Base-by-base conservation (phyloP, 345 rosid species). In the Litchi chinensis region DNA sequence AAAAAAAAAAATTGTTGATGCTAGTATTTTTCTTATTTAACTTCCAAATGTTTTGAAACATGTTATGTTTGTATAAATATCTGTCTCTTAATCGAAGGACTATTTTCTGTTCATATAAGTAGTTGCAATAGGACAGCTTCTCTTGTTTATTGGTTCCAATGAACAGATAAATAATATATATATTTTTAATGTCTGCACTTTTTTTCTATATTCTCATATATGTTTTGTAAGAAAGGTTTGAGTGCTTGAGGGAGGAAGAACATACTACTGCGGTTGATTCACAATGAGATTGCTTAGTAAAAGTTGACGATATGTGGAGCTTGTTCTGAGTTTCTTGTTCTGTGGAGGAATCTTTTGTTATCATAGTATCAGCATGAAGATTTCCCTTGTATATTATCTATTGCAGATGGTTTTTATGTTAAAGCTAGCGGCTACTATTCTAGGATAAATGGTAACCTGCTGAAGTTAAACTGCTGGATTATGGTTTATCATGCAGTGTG, bases 41-140 rank as follows among this genome's bases (percentile, higher is more conserved):
- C 66, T n/a, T 59, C 24, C 43, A 52, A 16, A 24, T 10, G 0
- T 8, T 9, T 21, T 40, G 0, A 13, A 43, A 60, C 60, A 21
- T 40, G 13, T 3, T 62, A 6, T 60, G 0, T 15, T 70, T 43
- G 19, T 60, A 0, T 11, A 22, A 15, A 13, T 62, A 22, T 24
- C 15, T 40, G 1, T 40, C 37, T 41, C 37, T 32, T 32, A 32
- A 3, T 39, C 3, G 52, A 39, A 6, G 57, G 21, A 40, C 39
- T 57, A 6, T 19, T 15, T 71, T 24, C 39, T 70, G 66, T 57
- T 73, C 67, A 73, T n/a, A 73, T 21, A 32, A 54, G 21, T 57
- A 73, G 32, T 43, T 59, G 39, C 46, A 41, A 12, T 59, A 15
- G n/a, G 41, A 74, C 41, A 16, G 69, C 18, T 62, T 74, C 24